Evolutionary conservation across 2,329 filamentous ascomycete species (phyloP).

Genomic region (Penicillium sp.): DNA sequence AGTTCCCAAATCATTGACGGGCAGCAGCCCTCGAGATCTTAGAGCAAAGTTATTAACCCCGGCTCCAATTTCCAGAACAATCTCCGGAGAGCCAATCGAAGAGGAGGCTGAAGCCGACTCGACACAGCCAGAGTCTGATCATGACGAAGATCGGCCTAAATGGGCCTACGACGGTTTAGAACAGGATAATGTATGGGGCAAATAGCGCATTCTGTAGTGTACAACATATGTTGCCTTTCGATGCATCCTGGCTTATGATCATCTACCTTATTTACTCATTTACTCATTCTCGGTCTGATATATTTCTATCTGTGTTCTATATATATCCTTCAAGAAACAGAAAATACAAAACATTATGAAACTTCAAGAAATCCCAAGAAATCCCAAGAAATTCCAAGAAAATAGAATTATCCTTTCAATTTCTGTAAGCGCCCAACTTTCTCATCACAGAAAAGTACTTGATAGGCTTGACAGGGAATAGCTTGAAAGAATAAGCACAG

Average conservation of each 20-base stretch:
- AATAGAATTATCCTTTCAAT: background rate
- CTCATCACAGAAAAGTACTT: background rate
- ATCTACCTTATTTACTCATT: background rate
- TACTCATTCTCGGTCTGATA: background rate
- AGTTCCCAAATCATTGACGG: slow-evolving; percentile 17
- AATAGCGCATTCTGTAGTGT: slow-evolving; percentile 18
- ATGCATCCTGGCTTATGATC: background rate
- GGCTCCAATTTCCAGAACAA: slow-evolving; percentile 28
- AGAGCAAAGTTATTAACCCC: slow-evolving; percentile 19
- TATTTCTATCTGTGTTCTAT: background rate
- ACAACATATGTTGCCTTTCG: too few species aligned
- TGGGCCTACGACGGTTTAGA: slow-evolving; percentile 36
- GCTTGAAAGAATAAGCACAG: slow-evolving; percentile 18
- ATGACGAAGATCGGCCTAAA: slow-evolving; percentile 20
- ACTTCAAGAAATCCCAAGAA: background rate
- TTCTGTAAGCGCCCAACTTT: slow-evolving; percentile 23
- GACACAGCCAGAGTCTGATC: slow-evolving; percentile 8
- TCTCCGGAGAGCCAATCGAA: slow-evolving; percentile 33
- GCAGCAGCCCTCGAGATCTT: background rate
- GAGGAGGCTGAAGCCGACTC: slow-evolving; percentile 19
- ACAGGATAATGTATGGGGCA: slow-evolving; percentile 39
- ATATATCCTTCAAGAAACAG: background rate
- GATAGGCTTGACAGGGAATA: background rate
- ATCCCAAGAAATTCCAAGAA: too few species aligned
- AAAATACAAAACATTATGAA: background rate